phyloP scores from a whole-genome alignment of 1,139 yeast species.

The Debaryomyces nepalensis region DNA sequence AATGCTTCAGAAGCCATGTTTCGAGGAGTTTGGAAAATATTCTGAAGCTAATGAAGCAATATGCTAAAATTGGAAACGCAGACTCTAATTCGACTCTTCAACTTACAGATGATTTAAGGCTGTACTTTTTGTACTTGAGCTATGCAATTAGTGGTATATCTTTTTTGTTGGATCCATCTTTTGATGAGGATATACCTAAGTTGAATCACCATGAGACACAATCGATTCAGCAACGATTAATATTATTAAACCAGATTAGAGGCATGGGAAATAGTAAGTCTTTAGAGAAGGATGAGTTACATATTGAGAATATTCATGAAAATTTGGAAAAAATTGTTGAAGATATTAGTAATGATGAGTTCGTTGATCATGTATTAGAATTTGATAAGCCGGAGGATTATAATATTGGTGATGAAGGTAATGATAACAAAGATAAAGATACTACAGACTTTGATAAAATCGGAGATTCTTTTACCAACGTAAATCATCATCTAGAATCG shows the following conservation, averaged over 20 bases:
- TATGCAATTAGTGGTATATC: conserved; percentile 77
- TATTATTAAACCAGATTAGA: conserved; percentile 40
- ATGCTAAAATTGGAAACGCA: conserved; percentile 23
- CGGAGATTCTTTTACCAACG: conserved; percentile 3
- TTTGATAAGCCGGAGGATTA: conserved; percentile 21
- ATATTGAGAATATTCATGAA: conserved; percentile 39
- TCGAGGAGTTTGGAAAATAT: conserved; percentile 48
- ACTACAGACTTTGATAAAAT: conserved; percentile 21
- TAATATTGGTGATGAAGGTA: conserved; percentile 14
- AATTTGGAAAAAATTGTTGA: conserved; percentile 46
- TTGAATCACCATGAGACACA: conserved; percentile 37
- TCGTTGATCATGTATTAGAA: conserved; percentile 24
- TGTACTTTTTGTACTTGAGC: conserved; percentile 60
- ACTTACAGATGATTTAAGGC: conserved; percentile 55
- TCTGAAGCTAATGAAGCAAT: conserved; percentile 39
- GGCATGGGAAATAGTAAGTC: conserved; percentile 22
- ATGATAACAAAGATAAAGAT: conserved; percentile 31
- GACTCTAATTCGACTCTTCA: conserved; percentile 28
- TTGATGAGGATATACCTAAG: conserved; percentile 51
- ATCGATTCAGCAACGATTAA: conserved; percentile 40
- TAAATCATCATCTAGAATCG: background rate
- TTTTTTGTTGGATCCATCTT: conserved; percentile 71
- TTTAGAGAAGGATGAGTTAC: conserved; percentile 30
- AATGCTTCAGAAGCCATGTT: conserved; percentile 58
- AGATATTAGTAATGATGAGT: conserved; percentile 34